Evolutionary conservation across 371 early-diverging fungal species (phyloP).

Genomic region (Mucor irregularis): DNA sequence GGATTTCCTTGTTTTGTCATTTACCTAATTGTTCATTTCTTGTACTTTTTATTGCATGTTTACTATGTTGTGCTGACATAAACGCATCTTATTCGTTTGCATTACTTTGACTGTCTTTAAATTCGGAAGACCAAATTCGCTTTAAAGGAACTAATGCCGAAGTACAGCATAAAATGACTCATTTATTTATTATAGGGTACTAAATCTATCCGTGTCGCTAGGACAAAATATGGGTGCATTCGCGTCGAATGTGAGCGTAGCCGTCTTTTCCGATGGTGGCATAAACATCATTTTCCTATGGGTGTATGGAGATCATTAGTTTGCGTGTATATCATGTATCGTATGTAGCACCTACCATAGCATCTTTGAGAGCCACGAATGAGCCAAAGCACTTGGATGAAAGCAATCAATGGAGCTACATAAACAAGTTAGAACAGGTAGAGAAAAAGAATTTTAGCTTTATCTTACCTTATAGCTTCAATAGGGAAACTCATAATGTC

Average conservation of each 20-base stretch:
- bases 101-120: neutral
- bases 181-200: conserved; percentile 8
- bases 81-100: neutral
- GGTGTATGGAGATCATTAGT: neutral
- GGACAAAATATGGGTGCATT: conserved; percentile 38
- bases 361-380: conserved; percentile 34
- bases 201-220: conserved; percentile 34
- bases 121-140: neutral
- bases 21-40: neutral
- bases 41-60: neutral
- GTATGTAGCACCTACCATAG: conserved; percentile 27
- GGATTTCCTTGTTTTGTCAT: too few species aligned
- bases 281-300: conserved; percentile 27
- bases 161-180: too few species aligned
- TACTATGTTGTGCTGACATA: neutral
- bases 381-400: conserved; percentile 31
- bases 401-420: conserved; percentile 36
- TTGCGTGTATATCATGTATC: neutral
- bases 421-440: neutral
- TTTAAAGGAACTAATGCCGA: neutral
- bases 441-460: too few species aligned
- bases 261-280: neutral
- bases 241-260: conserved; percentile 17
- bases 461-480: conserved; percentile 48
- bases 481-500: conserved; percentile 46